Evolutionary conservation across 306 rosid genomes (phyloP).

Genomic region (Lupinus albus): DNA sequence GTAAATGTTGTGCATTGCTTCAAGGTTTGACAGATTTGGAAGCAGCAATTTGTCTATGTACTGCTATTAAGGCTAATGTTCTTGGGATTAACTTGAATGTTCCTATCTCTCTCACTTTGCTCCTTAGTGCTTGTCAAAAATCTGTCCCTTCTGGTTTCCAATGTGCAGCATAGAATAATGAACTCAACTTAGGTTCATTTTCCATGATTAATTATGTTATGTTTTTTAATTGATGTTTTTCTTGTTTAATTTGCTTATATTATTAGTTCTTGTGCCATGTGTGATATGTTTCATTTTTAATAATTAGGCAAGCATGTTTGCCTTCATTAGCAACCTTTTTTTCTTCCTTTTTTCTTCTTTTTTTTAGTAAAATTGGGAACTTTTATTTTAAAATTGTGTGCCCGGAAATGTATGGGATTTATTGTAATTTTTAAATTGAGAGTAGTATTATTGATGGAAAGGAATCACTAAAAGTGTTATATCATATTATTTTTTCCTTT

Average conservation of each 20-base stretch:
- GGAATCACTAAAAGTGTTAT: too few species aligned
- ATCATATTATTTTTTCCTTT: too few species aligned
- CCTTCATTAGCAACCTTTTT: conserved; percentile 5
- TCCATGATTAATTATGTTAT: background rate
- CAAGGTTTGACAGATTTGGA: conserved; percentile 67
- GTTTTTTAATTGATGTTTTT: background rate
- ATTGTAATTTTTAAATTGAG: background rate
- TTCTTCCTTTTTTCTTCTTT: background rate
- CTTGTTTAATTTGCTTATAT: background rate
- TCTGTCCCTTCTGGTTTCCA: conserved; percentile 65
- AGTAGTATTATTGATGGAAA: too few species aligned
- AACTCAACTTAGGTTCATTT: conserved; percentile 8
- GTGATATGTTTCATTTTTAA: conserved; percentile 10
- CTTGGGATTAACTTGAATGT: conserved; percentile 71
- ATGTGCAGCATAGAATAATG: conserved; percentile 44
- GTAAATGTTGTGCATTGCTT: conserved; percentile 68
- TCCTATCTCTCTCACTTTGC: conserved; percentile 59
- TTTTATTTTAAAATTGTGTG: background rate
- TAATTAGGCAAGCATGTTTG: conserved; percentile 38
- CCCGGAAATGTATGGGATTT: conserved; percentile 15
- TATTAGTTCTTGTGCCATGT: conserved; percentile 6
- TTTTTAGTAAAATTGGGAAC: background rate
- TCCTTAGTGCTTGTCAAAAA: conserved; percentile 73
- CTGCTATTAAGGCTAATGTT: conserved; percentile 78
- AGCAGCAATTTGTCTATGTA: conserved; percentile 77